Percentiles rank a stretch among this genome's conserved stretches.
Conservation (phyloP, 1,284 basidiomycete species). For the Hemileccinum hortonii region DNA sequence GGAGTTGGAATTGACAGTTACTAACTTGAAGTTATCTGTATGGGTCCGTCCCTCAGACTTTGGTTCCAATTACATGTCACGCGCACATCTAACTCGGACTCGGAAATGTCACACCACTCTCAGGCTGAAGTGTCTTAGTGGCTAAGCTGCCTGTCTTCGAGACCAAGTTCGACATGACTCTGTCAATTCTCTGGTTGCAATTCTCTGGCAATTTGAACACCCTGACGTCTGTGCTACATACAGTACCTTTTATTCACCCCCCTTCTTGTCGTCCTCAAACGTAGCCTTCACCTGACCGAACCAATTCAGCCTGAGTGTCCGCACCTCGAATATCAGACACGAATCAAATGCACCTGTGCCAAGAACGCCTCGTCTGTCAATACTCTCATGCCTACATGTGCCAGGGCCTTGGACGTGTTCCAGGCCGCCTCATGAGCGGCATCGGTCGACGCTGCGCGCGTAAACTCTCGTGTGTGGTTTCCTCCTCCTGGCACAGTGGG, state of each 20-base stretch:
- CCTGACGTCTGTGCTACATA: background rate
- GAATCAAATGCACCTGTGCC: constrained; percentile 12
- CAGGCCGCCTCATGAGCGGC: constrained; percentile 59
- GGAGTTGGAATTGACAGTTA: too few relatives aligned
- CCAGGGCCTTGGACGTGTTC: constrained; percentile 56
- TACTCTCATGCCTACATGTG: constrained; percentile 55
- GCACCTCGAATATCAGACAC: background rate
- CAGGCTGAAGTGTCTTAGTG: too few relatives aligned
- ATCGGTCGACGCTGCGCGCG: constrained; percentile 49
- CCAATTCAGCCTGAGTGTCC: constrained; percentile 3
- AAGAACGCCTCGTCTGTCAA: constrained; percentile 49
- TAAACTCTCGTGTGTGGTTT: constrained; percentile 64
- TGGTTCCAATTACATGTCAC: too few relatives aligned
- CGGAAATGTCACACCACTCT: too few relatives aligned
- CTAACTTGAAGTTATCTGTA: too few relatives aligned
- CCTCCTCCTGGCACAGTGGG: constrained; percentile 57
- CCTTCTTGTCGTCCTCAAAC: constrained; percentile 16
- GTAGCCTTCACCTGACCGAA: constrained; percentile 15
- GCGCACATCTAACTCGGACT: too few relatives aligned
- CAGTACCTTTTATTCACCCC: background rate
- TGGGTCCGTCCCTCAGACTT: too few relatives aligned
- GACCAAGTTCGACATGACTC: too few relatives aligned
- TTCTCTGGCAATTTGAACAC: too few relatives aligned
- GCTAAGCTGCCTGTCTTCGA: too few relatives aligned
- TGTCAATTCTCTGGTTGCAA: too few relatives aligned